phyloP scores from a whole-genome alignment of 805 yeast genomes.

The Metschnikowia kofuensis region DNA sequence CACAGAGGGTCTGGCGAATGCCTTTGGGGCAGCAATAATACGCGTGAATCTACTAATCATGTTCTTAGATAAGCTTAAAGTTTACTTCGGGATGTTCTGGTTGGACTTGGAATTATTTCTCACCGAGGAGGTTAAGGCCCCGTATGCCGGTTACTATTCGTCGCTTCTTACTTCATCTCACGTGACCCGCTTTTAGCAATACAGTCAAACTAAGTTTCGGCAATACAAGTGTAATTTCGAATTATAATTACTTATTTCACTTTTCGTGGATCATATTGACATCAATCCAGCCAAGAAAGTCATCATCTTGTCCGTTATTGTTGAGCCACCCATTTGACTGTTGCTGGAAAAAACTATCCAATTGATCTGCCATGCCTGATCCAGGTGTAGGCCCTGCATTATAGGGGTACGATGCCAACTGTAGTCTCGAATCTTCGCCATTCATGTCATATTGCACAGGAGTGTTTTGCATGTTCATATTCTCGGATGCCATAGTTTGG shows the following conservation, averaged over 20 bases:
- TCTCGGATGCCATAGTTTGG: neutral
- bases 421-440: constrained; percentile 8
- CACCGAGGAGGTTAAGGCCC: neutral
- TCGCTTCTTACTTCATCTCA: constrained; percentile 2
- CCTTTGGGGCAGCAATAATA: constrained; percentile 9
- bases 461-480: neutral
- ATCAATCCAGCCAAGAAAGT: constrained; percentile 92
- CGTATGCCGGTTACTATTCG: neutral
- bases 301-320: constrained; percentile 63
- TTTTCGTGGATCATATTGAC: constrained; percentile 42
- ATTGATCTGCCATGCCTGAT: constrained; percentile 27
- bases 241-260: neutral
- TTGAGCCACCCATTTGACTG: constrained; percentile 86
- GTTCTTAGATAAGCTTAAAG: neutral
- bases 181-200: constrained; percentile 1
- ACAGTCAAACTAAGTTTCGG: too few species aligned
- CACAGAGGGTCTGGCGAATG: constrained; percentile 10
- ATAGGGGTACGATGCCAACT: constrained; percentile 8
- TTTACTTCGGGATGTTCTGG: neutral
- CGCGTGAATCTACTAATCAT: constrained; percentile 18
- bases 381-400: constrained; percentile 4
- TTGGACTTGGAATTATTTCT: neutral
- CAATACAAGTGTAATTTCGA: too few species aligned
- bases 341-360: constrained; percentile 70
- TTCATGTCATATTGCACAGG: constrained; percentile 5